Evolutionary conservation across 2,329 filamentous ascomycete genomes (phyloP), one percentile per base, ranked within the genome.

Genomic region (Paraphaeosphaeria sporulosa): DNA sequence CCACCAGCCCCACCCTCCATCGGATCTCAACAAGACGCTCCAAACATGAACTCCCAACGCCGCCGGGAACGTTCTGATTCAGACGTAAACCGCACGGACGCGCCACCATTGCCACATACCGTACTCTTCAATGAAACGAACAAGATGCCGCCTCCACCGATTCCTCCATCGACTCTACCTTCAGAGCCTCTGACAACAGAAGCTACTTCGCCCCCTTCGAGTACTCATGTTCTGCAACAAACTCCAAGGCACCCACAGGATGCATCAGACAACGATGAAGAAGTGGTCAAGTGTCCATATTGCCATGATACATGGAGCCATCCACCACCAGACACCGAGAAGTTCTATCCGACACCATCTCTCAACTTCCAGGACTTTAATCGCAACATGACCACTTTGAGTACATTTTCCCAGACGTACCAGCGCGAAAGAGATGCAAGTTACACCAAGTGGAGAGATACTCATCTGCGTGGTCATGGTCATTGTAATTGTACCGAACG

Each of bases 91-190:
- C 12, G 30, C 34, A 4, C 30, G 4, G 21, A 27, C 40, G 30
- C n/a, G 27, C 15, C 19, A n/a, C 21, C 52, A 3, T 25, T 25
- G 13, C 42, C 52, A 25, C 52, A 46, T 9, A 10, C 40, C 19
- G 21, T 42, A 1, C 30, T 25, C 13, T 38, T 55, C n/a, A 27
- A 17, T 4, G 19, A 55, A 25, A 55, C 13, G n/a, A 34, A 27
- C 19, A 55, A 4, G 27, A 55, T 55, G 52, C 52, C 52, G 4
- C 52, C 52, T 15, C 52, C 52, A 4, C 52, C 52, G 12, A 30
- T 46, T 12, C 40, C 52, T 25, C 17, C 52, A 12, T 6, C 36
- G 13, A 25, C 13, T 10, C 19, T 32, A 13, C 30, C 54, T 19
- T 17, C 44, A 21, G 23, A 25, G 23, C n/a, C 23, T 30, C 7